These are phyloP conservation scores for Cyclotella sp. DNA, from an alignment of 108 stramenopile genomes.

Conservation along the genomic window DNA sequence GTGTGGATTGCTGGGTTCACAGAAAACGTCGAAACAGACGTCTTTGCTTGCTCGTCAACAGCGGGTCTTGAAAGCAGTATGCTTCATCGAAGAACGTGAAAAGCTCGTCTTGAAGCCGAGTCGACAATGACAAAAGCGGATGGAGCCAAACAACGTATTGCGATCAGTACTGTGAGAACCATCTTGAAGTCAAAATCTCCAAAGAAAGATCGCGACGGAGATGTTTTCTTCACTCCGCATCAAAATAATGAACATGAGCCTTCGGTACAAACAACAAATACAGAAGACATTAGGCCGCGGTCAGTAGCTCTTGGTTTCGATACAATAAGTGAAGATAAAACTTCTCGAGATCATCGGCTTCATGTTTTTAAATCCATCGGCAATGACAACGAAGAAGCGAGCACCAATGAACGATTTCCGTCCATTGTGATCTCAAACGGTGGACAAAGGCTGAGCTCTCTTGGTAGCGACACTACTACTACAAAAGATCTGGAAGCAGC, in stretches of 20 bases:
- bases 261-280: neutral
- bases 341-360: neutral
- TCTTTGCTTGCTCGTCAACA: too few relatives aligned
- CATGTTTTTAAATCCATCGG: neutral
- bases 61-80: neutral
- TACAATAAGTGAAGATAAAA: neutral
- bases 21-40: too few relatives aligned
- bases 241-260: conserved; percentile 1
- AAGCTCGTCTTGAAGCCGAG: neutral
- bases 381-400: neutral
- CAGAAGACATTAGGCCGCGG: neutral
- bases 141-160: neutral
- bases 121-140: neutral
- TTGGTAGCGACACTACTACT: neutral
- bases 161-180: neutral
- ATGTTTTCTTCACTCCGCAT: conserved; percentile 19
- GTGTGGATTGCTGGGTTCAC: too few relatives aligned
- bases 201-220: conserved; percentile 11
- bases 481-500: conserved; percentile 9
- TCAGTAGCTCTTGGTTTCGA: neutral
- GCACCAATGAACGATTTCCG: neutral
- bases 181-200: conserved; percentile 5
- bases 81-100: neutral
- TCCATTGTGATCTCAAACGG: neutral
- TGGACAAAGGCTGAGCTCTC: neutral